Percentiles rank a stretch among this genome's conserved stretches.
Evolutionary conservation across 345 rosid species (phyloP).

Genomic region (Boechera stricta): DNA sequence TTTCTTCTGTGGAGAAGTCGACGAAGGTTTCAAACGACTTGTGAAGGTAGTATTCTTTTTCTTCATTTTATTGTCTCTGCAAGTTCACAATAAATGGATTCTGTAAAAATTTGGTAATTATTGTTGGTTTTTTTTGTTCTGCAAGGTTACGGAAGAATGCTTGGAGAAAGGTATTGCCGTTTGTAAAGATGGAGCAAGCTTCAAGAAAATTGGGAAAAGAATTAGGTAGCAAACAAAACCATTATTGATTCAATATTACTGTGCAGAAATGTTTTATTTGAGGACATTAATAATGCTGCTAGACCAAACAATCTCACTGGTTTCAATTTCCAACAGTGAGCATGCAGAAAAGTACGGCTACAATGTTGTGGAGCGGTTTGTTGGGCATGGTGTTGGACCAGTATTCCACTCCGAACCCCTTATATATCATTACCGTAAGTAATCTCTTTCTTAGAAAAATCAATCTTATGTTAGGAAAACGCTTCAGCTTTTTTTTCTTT

Average conservation of each 20-base stretch:
- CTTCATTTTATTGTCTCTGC: neutral
- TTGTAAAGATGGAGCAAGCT: constrained; percentile 94
- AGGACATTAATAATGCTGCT: neutral
- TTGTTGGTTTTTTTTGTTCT: constrained; percentile 29
- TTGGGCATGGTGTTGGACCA: constrained; percentile 92
- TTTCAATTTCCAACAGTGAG: constrained; percentile 55
- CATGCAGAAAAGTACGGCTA: constrained; percentile 89
- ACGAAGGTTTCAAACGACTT: constrained; percentile 60
- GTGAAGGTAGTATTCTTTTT: constrained; percentile 57
- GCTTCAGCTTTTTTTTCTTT: neutral
- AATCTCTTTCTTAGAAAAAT: constrained; percentile 1
- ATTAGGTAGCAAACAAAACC: constrained; percentile 61
- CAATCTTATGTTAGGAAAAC: neutral
- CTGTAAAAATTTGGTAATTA: neutral
- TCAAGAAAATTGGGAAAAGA: constrained; percentile 89
- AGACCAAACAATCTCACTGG: constrained; percentile 6
- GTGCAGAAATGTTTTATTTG: neutral
- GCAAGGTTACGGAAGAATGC: constrained; percentile 89
- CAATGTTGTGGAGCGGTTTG: constrained; percentile 92
- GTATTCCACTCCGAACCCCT: constrained; percentile 85
- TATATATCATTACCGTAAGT: constrained; percentile 82
- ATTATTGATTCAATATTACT: neutral
- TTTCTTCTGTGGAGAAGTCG: constrained; percentile 77
- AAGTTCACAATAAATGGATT: neutral
- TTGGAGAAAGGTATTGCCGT: constrained; percentile 86